Conservation (phyloP, 108 stramenopile species). For the Cyclotella atomus region DNA sequence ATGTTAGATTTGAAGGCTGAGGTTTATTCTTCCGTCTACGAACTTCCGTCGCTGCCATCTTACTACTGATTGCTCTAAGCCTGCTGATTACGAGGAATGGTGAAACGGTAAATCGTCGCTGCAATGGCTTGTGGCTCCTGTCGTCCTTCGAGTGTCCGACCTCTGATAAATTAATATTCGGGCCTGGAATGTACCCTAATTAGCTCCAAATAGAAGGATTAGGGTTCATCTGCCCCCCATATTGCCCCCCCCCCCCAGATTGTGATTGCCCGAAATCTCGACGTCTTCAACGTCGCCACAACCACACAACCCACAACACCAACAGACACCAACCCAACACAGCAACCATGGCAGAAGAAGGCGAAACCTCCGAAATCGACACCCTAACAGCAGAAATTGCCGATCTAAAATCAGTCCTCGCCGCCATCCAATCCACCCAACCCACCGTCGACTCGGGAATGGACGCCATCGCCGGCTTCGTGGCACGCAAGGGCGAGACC, state of each 20-base stretch:
- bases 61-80: neutral
- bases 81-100: neutral
- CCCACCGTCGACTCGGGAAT: conserved; percentile 17
- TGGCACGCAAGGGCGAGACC: neutral
- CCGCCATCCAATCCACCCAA: conserved; percentile 3
- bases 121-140: too few species aligned
- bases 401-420: conserved; percentile 25
- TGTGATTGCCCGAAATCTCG: too few species aligned
- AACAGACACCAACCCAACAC: too few species aligned
- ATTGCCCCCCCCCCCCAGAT: too few species aligned
- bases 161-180: too few species aligned
- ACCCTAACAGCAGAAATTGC: conserved; percentile 17
- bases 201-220: too few species aligned
- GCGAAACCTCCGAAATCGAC: conserved; percentile 19
- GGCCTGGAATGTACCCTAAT: too few species aligned
- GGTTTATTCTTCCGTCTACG: conserved; percentile 13
- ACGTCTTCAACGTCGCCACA: too few species aligned
- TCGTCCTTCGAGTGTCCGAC: too few species aligned
- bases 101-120: neutral
- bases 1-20: neutral
- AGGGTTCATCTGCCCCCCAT: neutral
- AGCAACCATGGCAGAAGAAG: conserved; percentile 19
- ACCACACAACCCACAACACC: too few species aligned
- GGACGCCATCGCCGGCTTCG: conserved; percentile 15
- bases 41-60: neutral